Evolutionary conservation across 2,329 filamentous ascomycete genomes (phyloP), one percentile per base, ranked within the genome.

Genomic region (Calonectria honghensis): DNA sequence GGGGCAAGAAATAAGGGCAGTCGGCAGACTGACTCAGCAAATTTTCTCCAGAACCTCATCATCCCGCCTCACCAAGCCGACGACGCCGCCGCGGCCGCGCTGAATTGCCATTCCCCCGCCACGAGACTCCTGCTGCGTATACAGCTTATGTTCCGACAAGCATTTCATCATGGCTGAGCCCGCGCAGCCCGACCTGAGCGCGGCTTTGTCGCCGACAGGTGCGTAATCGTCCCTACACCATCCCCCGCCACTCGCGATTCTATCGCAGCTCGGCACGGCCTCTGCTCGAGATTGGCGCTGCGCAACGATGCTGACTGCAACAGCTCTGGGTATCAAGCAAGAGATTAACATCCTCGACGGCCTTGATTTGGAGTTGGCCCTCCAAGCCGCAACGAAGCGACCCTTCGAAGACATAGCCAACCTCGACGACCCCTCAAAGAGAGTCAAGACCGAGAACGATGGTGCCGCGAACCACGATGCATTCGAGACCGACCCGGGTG

Each of bases 1-100:
- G 84, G 84, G 84, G 84, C 84, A 85, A 79, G 82, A 83, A 84
- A 84, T 85, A 84, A 86, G 83, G 84, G 84, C 84, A 85, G 76
- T 78, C 75, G 80, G 68, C 70, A 70, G 73, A 80, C 79, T 85
- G 81, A 85, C 79, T 85, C 84, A 85, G 85, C 86, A 86, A 85
- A 85, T 83, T 86, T 86, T 86, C 83, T 85, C 82, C 83, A 78
- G 80, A 81, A 82, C 80, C 77, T 79, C 83, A 80, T 80, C 80
- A 81, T 79, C 78, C 79, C 76, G 79, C 77, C 74, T 72, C 71
- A 63, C 73, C 72, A 76, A 73, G 77, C 77, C 73, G 48, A 76
- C 77, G 77, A 69, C 75, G 79, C 50, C 54, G 74, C 63, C 63
- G 69, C 61, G 67, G 74, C 61, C 67, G 79, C 77, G 75, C 73